A percentile compares a stretch with the other conserved stretches of the same genome.
phyloP scores from a whole-genome alignment of 441 rosid genomes.

The Hura crepitans region DNA sequence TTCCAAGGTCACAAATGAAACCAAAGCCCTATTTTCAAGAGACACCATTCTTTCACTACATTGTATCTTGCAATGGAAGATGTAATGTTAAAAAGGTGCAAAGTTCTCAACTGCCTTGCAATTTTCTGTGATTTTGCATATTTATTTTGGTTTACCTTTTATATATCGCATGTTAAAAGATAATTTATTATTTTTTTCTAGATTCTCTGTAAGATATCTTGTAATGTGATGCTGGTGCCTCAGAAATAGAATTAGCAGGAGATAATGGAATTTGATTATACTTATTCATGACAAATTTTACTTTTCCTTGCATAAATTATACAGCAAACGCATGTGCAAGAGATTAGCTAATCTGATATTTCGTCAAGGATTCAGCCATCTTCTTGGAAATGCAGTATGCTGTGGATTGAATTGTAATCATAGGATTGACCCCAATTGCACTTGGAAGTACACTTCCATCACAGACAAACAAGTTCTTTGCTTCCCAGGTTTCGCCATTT shows the following conservation, averaged over 20 bases:
- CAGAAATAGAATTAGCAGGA: neutral
- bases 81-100: neutral
- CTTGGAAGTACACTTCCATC: constrained; percentile 64
- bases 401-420: constrained; percentile 75
- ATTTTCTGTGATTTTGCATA: neutral
- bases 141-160: neutral
- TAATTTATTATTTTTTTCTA: too few species aligned
- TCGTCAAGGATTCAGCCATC: constrained; percentile 33
- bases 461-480: constrained; percentile 55
- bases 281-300: neutral
- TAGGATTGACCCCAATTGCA: constrained; percentile 72
- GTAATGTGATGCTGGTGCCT: too few species aligned
- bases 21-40: neutral
- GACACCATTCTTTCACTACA: neutral
- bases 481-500: constrained; percentile 74
- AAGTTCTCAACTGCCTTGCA: neutral
- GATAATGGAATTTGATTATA: neutral
- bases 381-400: constrained; percentile 56
- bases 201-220: neutral
- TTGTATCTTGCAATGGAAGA: neutral
- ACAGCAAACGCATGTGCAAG: neutral
- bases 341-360: neutral
- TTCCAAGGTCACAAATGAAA: constrained; percentile 1
- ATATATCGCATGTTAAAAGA: too few species aligned
- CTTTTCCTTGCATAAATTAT: neutral